phyloP scores from a whole-genome alignment of 257 asterid genomes.

The Gardenia jasminoides region DNA sequence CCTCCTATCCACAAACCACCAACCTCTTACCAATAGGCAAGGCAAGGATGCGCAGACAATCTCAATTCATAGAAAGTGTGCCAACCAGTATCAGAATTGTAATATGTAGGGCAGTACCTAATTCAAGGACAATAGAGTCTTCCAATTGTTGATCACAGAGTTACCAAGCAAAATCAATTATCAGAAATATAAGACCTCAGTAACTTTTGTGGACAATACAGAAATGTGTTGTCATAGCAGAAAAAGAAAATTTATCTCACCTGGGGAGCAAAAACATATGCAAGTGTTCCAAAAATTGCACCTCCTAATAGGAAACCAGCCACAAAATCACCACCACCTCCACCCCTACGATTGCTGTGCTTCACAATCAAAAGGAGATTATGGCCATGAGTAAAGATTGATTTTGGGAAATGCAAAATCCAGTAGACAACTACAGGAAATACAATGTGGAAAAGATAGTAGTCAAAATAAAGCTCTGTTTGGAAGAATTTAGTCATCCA shows the following conservation, averaged over 20 bases:
- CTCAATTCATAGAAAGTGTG: background rate
- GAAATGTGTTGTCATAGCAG: background rate
- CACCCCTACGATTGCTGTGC: conserved; percentile 56
- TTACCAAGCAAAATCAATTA: background rate
- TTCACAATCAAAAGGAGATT: conserved; percentile 19
- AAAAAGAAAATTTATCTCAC: conserved; percentile 32
- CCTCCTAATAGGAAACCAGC: conserved; percentile 92
- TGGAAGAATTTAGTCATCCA: background rate
- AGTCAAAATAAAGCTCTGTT: background rate
- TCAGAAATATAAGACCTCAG: background rate
- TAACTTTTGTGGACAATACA: background rate
- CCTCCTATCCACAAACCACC: background rate
- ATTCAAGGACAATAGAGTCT: background rate
- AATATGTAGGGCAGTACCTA: background rate
- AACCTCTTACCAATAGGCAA: background rate
- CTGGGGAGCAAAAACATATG: conserved; percentile 84
- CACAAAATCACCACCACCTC: conserved; percentile 70
- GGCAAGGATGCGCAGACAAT: background rate
- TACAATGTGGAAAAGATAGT: background rate
- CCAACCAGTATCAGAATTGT: background rate
- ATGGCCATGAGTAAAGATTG: background rate
- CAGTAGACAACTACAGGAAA: background rate
- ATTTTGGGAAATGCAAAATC: background rate
- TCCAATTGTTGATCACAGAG: background rate
- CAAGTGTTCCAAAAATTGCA: conserved; percentile 83